Base-by-base conservation (phyloP, 306 rosid genomes). In the Corylus americana region DNA sequence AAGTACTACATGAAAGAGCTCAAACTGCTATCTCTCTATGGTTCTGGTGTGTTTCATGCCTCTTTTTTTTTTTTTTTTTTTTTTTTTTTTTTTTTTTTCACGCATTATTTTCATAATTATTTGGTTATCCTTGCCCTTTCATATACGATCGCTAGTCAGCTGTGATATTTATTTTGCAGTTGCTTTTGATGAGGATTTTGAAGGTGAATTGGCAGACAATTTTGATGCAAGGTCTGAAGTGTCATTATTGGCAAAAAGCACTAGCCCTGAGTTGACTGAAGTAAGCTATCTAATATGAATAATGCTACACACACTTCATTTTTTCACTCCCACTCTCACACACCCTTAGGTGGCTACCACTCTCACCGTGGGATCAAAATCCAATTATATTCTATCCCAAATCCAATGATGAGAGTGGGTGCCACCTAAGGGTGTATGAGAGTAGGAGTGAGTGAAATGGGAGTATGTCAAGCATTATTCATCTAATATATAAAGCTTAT, bases 161-260 rank as follows among this genome's bases (percentile, higher is more conserved):
- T 76, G 74, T 51, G 11, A 53, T 20, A 58, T 82, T 63, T 58
- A 74, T 77, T 77, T 50, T 84, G 74, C 87, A 94, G 98, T 92
- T 90, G 98, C 98, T 74, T 94, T 94, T 78, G 98, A 94, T 80
- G 98, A 94, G 86, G 98, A 94, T 88, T 94, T 94, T 73, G 97
- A 92, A 87, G 97, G 90, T 78, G 98, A 94, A 80, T 88, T 94
- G 79, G 86, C 92, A 74, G 98, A 92, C 73, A 92, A 89, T 81
- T 83, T 74, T 79, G 97, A 90, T 79, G 90, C 95, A 47, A 87
- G 89, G 78, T 74, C 83, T 77, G 98, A 92, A 76, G 91, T 94
- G 69, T 91, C 97, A 75, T 71, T 91, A 69, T 80, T 94, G 87
- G 91, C 93, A 44, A 85, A 79, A 74, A 90, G 90, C 80, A 91